Base-by-base conservation (phyloP, 2,329 filamentous ascomycete species). In the Ceratocystis variospora region DNA sequence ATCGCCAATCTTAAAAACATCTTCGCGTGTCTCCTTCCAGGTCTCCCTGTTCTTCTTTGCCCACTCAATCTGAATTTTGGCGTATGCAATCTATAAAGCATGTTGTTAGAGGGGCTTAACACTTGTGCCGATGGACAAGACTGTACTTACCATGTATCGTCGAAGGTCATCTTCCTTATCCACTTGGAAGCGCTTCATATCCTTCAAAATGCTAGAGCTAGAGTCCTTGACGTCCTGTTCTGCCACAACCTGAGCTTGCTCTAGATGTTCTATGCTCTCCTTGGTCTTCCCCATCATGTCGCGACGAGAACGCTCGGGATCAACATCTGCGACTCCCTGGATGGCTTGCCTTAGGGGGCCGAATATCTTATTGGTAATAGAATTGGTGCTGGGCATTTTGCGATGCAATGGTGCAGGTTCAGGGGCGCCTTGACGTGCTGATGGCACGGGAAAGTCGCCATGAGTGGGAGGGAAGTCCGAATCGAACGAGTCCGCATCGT, bases 231-330 rank as follows among this genome's bases (percentile, higher is more conserved):
- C 94, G 73, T 99, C 94, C 72, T 90, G 87, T 69, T 92, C 90
- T 3, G 91, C 89, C 3, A 89, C 92, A 41, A 90, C 83, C 67
- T 96, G 83, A 0, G 94, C 94, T 78, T 96, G 90, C 76, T 97
- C 92, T 64, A 99, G 81, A 78, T 96, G 83, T 59, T 77, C 82
- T 69, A 99, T 85, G 67, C 86, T 89, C 76, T 99, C 94, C 70
- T 87, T 86, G 0, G 94, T 99, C 80, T 96, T 97, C 48, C 93
- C 92, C 71, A 99, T 96, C 69, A 90, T 88, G 74, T 99, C 94
- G 65, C 94, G 83, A 64, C 94, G 83, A 55, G 92, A 96, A 69
- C 92, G 83, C 77, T 99, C 94, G 0, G 94, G 94, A 73, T 99
- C 94, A 53, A 95, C 90, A 74, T 99, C 94, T 0, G 94, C 93